Evolutionary conservation across 2,329 filamentous ascomycete species (phyloP).

Genomic region (Fonsecaea erecta): DNA sequence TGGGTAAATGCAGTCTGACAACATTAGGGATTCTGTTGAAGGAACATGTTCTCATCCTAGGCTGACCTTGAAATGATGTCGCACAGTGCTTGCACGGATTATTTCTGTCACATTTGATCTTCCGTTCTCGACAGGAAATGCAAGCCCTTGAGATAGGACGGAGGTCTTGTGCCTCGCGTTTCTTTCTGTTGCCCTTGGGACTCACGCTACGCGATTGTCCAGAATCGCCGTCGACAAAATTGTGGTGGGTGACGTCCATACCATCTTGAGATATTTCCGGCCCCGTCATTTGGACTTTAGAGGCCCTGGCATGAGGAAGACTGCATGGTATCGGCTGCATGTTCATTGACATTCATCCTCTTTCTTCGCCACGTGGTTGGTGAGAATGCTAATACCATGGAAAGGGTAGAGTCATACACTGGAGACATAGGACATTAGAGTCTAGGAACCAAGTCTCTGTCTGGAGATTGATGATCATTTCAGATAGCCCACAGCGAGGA

Average conservation of each 20-base stretch:
- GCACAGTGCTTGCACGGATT: conserved; percentile 8
- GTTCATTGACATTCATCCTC: background rate
- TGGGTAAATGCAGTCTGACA: conserved; percentile 6
- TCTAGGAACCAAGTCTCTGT: background rate
- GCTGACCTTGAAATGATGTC: conserved; percentile 16
- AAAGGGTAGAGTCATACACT: background rate
- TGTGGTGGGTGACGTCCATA: background rate
- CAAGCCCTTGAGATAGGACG: conserved; percentile 5
- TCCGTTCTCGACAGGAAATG: conserved; percentile 7
- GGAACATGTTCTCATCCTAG: background rate
- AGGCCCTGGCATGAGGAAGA: background rate
- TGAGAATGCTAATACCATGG: background rate
- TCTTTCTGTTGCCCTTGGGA: background rate
- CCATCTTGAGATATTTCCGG: background rate
- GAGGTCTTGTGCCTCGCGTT: background rate
- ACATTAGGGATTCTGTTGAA: background rate
- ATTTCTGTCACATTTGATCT: conserved; percentile 10
- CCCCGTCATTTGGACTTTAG: background rate
- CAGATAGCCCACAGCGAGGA: background rate
- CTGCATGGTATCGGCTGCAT: background rate
- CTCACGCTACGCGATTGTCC: background rate
- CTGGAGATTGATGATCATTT: background rate
- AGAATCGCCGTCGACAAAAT: background rate
- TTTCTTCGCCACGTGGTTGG: background rate
- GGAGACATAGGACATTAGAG: background rate